Conservation (phyloP, 2,329 filamentous ascomycete genomes). For the Neofusicoccum sp. region DNA sequence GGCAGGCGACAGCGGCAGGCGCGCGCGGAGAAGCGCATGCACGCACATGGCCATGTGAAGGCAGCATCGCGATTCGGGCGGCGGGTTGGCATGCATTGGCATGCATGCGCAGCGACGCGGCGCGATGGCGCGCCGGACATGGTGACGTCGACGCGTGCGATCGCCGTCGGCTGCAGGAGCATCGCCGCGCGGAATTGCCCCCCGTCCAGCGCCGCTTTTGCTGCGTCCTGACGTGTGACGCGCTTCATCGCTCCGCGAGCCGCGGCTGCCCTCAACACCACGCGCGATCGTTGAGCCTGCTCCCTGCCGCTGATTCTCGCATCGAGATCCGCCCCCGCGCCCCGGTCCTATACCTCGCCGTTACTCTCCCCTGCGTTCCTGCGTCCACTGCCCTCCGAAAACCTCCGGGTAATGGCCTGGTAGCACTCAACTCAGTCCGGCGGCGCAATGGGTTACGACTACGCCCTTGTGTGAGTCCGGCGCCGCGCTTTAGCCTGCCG, state of each 20-base stretch:
- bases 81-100: no score
- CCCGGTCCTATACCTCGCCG: background rate
- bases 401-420: slow-evolving; percentile 20
- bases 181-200: background rate
- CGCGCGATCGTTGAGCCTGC: background rate
- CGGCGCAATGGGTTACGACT: slow-evolving; percentile 57
- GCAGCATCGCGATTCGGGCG: background rate
- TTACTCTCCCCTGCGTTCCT: background rate
- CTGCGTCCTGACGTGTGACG: background rate
- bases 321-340: background rate
- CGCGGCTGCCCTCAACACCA: slow-evolving; percentile 1
- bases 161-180: background rate
- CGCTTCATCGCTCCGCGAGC: no score
- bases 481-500: background rate
- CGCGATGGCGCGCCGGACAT: no score
- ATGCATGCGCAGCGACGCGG: no score
- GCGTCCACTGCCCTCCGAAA: background rate
- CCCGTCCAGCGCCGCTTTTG: slow-evolving; percentile 1
- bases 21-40: background rate
- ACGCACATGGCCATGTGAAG: background rate
- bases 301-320: background rate
- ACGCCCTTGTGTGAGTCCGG: slow-evolving; percentile 59
- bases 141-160: no score
- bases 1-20: background rate
- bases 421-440: slow-evolving; percentile 3